phyloP scores from a whole-genome alignment of 2,329 filamentous ascomycete genomes.

The Rhynchosporium graminicola region DNA sequence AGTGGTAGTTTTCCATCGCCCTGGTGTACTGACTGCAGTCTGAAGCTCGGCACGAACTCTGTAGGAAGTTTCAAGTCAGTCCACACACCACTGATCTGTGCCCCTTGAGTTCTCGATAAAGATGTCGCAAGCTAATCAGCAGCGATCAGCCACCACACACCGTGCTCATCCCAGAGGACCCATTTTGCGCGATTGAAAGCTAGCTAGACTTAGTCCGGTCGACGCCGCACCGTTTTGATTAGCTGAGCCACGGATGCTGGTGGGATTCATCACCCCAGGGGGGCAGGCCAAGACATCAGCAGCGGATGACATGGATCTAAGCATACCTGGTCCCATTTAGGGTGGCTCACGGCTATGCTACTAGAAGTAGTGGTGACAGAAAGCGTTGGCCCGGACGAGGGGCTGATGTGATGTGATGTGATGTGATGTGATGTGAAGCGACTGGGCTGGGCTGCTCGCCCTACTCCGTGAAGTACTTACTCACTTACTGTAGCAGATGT shows the following conservation, averaged over 20 bases:
- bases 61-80: constrained; percentile 10
- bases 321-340: constrained; percentile 5
- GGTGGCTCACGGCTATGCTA: constrained; percentile 9
- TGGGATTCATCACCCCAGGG: constrained; percentile 3
- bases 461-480: background rate
- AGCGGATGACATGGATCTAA: constrained; percentile 8
- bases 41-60: background rate
- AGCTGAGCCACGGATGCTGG: background rate
- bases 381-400: constrained; percentile 10
- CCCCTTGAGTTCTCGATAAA: constrained; percentile 5
- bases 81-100: constrained; percentile 5
- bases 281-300: background rate
- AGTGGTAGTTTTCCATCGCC: no score
- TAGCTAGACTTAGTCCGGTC: background rate
- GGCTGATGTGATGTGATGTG: background rate
- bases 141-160: constrained; percentile 8
- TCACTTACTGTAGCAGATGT: background rate
- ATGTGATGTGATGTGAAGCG: background rate
- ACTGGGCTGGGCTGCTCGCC: background rate
- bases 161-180: constrained; percentile 8
- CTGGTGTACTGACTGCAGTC: no score
- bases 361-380: background rate
- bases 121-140: constrained; percentile 10
- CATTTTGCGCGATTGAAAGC: constrained; percentile 5
- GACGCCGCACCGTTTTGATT: constrained; percentile 4